A percentile compares a stretch with the other conserved stretches of the same genome.
These are phyloP conservation scores for Zygosaccharomyces pseudobailii DNA, from an alignment of 1,139 yeast species.

Conservation along the genomic window DNA sequence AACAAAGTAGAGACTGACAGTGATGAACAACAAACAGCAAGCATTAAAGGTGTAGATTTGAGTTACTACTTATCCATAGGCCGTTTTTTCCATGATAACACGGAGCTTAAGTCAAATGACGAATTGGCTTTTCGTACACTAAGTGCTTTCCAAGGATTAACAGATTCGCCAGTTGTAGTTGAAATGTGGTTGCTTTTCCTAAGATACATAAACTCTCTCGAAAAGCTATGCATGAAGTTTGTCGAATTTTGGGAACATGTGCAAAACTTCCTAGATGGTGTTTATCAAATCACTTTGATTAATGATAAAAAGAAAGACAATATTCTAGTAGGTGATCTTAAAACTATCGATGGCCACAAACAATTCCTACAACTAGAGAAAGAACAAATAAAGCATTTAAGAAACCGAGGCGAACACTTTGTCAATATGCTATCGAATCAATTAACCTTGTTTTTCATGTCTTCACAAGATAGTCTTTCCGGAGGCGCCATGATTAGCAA, in stretches of 20 bases:
- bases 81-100: slow-evolving; percentile 17
- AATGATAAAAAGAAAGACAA: slow-evolving; percentile 42
- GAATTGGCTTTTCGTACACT: slow-evolving; percentile 1
- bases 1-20: slow-evolving; percentile 28
- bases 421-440: slow-evolving; percentile 35
- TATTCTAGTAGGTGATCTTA: slow-evolving; percentile 27
- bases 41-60: slow-evolving; percentile 26
- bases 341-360: slow-evolving; percentile 25
- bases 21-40: slow-evolving; percentile 20
- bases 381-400: slow-evolving; percentile 37
- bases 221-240: slow-evolving; percentile 33
- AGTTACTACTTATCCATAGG: slow-evolving; percentile 25
- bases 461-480: slow-evolving; percentile 32
- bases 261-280: slow-evolving; percentile 43
- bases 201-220: slow-evolving; percentile 43
- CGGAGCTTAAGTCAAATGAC: slow-evolving; percentile 5
- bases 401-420: slow-evolving; percentile 37
- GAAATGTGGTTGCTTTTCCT: slow-evolving; percentile 52
- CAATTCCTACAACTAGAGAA: slow-evolving; percentile 35
- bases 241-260: slow-evolving; percentile 46
- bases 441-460: slow-evolving; percentile 37
- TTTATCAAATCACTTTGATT: slow-evolving; percentile 40
- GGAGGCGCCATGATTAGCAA: slow-evolving; percentile 17
- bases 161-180: slow-evolving; percentile 45
- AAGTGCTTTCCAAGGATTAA: slow-evolving; percentile 24